A percentile compares a stretch with the other conserved stretches of the same genome.
These are phyloP conservation scores for Talaromyces adpressus DNA, from an alignment of 495 filamentous ascomycete genomes.

Conservation along the genomic window DNA sequence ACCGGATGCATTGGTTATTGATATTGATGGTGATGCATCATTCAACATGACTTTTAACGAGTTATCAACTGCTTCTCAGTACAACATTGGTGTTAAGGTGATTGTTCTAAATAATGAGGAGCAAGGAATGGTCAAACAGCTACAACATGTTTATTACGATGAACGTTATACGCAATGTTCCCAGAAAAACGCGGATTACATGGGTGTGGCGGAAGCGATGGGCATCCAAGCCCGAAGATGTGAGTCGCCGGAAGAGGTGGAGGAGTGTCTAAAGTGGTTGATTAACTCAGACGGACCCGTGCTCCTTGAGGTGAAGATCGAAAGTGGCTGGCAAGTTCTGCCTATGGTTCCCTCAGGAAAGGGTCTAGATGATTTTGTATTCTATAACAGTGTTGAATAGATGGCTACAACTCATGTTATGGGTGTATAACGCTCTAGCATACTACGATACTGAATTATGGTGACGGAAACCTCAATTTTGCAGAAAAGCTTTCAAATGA, in stretches of 20 bases:
- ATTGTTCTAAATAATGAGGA: slow-evolving; percentile 93
- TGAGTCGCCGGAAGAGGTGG: slow-evolving; percentile 61
- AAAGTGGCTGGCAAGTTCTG: slow-evolving; percentile 86
- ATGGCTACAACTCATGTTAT: too few species aligned
- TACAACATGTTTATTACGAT: slow-evolving; percentile 89
- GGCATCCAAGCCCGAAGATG: slow-evolving; percentile 61
- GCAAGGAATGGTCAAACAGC: slow-evolving; percentile 91
- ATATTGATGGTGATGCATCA: slow-evolving; percentile 91
- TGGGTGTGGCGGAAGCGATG: slow-evolving; percentile 58
- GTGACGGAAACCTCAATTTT: too few species aligned
- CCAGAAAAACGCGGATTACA: slow-evolving; percentile 60
- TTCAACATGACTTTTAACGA: slow-evolving; percentile 94
- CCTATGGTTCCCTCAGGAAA: slow-evolving; percentile 90
- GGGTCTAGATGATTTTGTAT: slow-evolving; percentile 85
- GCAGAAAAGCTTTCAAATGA: too few species aligned
- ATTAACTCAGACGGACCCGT: slow-evolving; percentile 74
- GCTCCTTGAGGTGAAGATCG: slow-evolving; percentile 54
- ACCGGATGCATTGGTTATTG: slow-evolving; percentile 78
- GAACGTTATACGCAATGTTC: slow-evolving; percentile 88
- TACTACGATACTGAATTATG: too few species aligned
- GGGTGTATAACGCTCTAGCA: too few species aligned
- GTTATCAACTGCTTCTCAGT: slow-evolving; percentile 80
- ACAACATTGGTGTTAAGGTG: slow-evolving; percentile 87
- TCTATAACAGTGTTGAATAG: slow-evolving; percentile 32
- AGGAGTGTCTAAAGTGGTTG: slow-evolving; percentile 77